A percentile compares a stretch with the other conserved stretches of the same genome.
Evolutionary conservation across 495 filamentous ascomycete species (phyloP).

Genomic region (Penicillium ochrochloron): DNA sequence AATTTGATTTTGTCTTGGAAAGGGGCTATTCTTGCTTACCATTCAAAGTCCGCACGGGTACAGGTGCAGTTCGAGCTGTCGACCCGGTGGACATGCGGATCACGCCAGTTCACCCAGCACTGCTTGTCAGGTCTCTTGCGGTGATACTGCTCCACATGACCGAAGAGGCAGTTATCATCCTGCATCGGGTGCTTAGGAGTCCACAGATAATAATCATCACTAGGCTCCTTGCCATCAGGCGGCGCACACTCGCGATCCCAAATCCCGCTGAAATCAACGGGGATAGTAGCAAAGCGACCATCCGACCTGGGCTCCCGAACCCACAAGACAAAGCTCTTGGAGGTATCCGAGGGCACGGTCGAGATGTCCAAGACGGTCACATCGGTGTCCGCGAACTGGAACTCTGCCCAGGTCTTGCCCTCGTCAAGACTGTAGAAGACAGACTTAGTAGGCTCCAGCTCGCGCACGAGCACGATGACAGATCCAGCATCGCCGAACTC

Average conservation of each 20-base stretch:
- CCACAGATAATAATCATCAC: conserved; percentile 85
- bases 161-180: conserved; percentile 83
- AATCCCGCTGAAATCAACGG: conserved; percentile 85
- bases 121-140: conserved; percentile 75
- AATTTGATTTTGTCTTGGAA: neutral
- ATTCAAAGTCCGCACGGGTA: conserved; percentile 87
- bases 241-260: conserved; percentile 69
- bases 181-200: conserved; percentile 76
- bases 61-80: conserved; percentile 75
- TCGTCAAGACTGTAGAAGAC: conserved; percentile 81
- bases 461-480: conserved; percentile 80
- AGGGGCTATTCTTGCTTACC: too few species aligned
- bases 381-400: conserved; percentile 71
- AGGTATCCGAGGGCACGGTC: conserved; percentile 86
- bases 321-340: conserved; percentile 91
- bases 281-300: conserved; percentile 64
- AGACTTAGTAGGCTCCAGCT: conserved; percentile 63
- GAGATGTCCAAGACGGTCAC: conserved; percentile 76
- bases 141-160: conserved; percentile 86
- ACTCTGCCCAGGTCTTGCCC: conserved; percentile 74
- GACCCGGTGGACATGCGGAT: conserved; percentile 65
- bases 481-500: conserved; percentile 94
- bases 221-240: conserved; percentile 64
- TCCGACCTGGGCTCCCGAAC: conserved; percentile 53
- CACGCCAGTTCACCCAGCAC: conserved; percentile 82